Base-by-base conservation (phyloP, 2,329 filamentous ascomycete species). In the Ceratocystis eucalypticola region DNA sequence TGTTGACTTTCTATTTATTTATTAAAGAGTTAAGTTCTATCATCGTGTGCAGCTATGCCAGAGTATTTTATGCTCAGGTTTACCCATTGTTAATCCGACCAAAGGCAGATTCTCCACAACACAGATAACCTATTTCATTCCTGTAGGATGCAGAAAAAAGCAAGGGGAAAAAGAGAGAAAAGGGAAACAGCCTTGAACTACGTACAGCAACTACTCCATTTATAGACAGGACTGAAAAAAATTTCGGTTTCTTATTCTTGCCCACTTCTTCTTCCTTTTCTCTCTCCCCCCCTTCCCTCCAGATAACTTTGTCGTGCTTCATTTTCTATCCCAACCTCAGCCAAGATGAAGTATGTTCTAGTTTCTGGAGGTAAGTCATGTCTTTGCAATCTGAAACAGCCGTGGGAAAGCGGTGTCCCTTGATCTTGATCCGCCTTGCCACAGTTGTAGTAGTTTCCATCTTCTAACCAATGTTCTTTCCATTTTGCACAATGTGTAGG, bases 281-380 rank as follows among this genome's bases (percentile, higher is more conserved):
- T 63, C 63, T 41, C 62, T 57, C 61, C 67, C 67, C 61, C 64
- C 64, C 67, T 68, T 64, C 46, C 67, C 65, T 68, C 67, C 64
- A 66, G 64, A 63, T 66, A 59, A 48, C 48, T 64, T 44, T 65
- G 46, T 61, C 67, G 65, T 68, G 65, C 64, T 64, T 68, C 55
- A 50, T 66, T 66, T 48, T 57, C 22, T 25, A 50, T 64, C 61
- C 7, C n/a, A 44, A 53, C 44, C 17, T 55, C 55, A 17, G 44
- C 63, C 72, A 84, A 78, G 73, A 91, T 91, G 88, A 89, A 90
- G 79, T 90, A 90, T 80, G 86, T 91, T 76, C 80, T 91, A 71
- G 87, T 91, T 71, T 89, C 87, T 71, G 88, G 88, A 81, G 88
- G 87, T 88, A 76, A 68, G 70, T 68, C 17, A 45, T 33, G 46